Evolutionary conservation across 2,329 filamentous ascomycete genomes (phyloP), one percentile per base, ranked within the genome.

Genomic region (Ploettnerulaceae sp.): DNA sequence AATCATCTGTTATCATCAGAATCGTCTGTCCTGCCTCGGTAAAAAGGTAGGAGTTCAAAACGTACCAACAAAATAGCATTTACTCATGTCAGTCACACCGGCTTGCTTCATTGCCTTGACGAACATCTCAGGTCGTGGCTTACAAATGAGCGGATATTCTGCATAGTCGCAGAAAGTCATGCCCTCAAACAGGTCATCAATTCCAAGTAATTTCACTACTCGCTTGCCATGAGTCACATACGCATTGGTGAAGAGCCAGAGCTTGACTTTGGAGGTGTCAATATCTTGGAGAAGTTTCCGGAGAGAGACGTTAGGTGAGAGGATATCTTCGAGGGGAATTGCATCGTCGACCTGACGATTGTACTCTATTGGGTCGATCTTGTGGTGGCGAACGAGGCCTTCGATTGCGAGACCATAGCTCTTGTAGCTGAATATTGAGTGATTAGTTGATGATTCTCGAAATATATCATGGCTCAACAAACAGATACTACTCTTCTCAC

Each of bases 371-470:
- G 93, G 87, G 61, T 97, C 88, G 59, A 98, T 95, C 67, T 95
- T 82, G 71, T 98, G 93, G 68, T 96, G 86, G 7, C 89, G 82
- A 28, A 95, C 88, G 1, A 98, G 77, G 1, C 93, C 93, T 69
- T 97, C 89, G 54, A 98, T 94, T 22, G 93, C 93, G n/a, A 98
- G 79, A 22, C 94, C 93, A 65, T 98, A 98, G 66, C 87, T 89
- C 61, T 82, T 84, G 71, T 97, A 98, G 32, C n/a, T n/a, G n/a
- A n/a, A n/a, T n/a, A n/a, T n/a, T n/a, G n/a, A n/a, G n/a, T n/a
- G n/a, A n/a, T n/a, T n/a, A n/a, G n/a, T n/a, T n/a, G n/a, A n/a
- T n/a, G n/a, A n/a, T n/a, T n/a, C n/a, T n/a, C n/a, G n/a, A n/a
- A n/a, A n/a, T n/a, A n/a, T n/a, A n/a, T n/a, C n/a, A n/a, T n/a